Conservation (phyloP, 345 rosid genomes). For the Salix purpurea region DNA sequence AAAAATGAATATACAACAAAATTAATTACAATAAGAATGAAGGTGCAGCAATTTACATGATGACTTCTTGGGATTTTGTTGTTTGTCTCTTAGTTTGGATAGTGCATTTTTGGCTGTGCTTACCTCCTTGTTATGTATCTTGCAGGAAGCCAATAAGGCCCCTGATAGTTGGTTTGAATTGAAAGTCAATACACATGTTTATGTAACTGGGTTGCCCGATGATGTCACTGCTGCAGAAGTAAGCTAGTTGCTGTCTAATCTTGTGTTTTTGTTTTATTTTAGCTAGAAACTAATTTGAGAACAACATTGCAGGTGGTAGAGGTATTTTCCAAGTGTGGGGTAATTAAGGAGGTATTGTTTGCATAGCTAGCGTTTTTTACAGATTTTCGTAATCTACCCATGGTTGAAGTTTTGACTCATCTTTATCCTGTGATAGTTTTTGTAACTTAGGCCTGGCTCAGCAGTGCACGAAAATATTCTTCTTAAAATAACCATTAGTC, state of each 20-base stretch:
- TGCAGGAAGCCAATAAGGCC: slow-evolving; percentile 87
- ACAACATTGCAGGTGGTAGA: slow-evolving; percentile 61
- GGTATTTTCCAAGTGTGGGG: slow-evolving; percentile 94
- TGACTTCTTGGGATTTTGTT: not conserved
- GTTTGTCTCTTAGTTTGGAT: not conserved
- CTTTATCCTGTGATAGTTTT: not conserved
- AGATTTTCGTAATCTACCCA: not conserved
- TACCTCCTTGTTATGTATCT: slow-evolving; percentile 3
- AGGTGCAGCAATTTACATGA: not conserved
- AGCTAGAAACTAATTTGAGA: slow-evolving; percentile 23
- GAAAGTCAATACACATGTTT: slow-evolving; percentile 93
- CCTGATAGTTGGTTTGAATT: slow-evolving; percentile 98
- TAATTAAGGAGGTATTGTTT: slow-evolving; percentile 80
- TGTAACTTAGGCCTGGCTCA: not conserved
- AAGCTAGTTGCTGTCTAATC: slow-evolving; percentile 30
- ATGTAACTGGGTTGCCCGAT: slow-evolving; percentile 87
- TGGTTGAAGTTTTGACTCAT: not conserved
- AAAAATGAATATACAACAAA: not conserved
- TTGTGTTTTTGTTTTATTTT: slow-evolving; percentile 3
- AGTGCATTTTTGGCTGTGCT: not conserved
- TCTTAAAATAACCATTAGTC: not conserved
- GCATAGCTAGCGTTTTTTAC: not conserved
- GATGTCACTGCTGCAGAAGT: slow-evolving; percentile 88
- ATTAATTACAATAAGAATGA: not conserved
- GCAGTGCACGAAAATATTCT: not conserved